A percentile compares a stretch with the other conserved stretches of the same genome.
Evolutionary conservation across 345 rosid genomes (phyloP).

Genomic region (Raphanus sativus): DNA sequence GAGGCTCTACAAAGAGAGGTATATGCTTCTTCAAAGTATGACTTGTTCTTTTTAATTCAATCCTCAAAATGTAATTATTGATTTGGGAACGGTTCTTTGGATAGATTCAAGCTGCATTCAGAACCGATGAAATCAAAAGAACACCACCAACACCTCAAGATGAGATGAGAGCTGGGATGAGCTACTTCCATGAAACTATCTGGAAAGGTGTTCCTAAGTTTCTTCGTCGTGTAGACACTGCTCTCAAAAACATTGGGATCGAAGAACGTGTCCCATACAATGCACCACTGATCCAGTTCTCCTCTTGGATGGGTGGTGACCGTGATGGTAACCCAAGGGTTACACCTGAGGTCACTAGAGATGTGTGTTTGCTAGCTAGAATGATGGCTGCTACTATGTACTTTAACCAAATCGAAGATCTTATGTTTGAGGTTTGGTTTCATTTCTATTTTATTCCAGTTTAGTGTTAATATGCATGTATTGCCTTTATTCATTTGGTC

Average conservation of each 20-base stretch:
- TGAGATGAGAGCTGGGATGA: conserved; percentile 99
- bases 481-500: neutral
- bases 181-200: conserved; percentile 98
- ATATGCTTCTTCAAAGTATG: conserved; percentile 5
- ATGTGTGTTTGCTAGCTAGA: conserved; percentile 95
- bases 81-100: neutral
- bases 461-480: neutral
- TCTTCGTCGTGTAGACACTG: conserved; percentile 95
- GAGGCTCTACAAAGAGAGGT: conserved; percentile 98
- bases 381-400: conserved; percentile 99
- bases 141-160: conserved; percentile 98
- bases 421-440: conserved; percentile 86
- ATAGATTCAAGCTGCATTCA: conserved; percentile 99
- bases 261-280: conserved; percentile 91
- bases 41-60: neutral
- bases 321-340: conserved; percentile 99
- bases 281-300: conserved; percentile 96
- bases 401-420: conserved; percentile 88
- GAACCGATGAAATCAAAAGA: conserved; percentile 97
- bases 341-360: conserved; percentile 98
- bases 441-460: neutral
- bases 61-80: neutral
- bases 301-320: conserved; percentile 99
- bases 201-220: conserved; percentile 99
- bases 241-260: conserved; percentile 92